Evolutionary conservation across 441 rosid genomes (phyloP).

Genomic region (Rhodomyrtus psidioides): DNA sequence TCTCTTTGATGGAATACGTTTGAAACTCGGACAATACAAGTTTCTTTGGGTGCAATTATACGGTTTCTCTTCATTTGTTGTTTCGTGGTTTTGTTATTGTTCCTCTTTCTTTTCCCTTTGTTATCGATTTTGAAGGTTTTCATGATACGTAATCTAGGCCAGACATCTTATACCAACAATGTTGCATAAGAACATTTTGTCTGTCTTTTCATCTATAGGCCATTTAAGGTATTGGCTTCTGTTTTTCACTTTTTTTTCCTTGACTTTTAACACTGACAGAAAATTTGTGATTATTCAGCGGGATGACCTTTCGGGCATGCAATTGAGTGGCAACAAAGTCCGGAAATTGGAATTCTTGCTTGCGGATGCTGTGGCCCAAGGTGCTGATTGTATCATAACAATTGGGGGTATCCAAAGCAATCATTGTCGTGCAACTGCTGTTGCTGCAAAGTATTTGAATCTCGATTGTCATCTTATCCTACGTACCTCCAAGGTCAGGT

Average conservation of each 20-base stretch:
- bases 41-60: not conserved
- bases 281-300: conserved; percentile 29
- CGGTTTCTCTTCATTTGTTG: not conserved
- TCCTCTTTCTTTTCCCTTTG: not conserved
- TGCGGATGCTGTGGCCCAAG: conserved; percentile 78
- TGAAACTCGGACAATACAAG: not conserved
- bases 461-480: conserved; percentile 73
- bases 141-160: not conserved
- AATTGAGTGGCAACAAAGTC: conserved; percentile 93
- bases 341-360: conserved; percentile 79
- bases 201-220: not conserved
- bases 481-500: conserved; percentile 73
- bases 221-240: not conserved
- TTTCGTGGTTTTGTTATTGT: not conserved
- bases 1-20: not conserved
- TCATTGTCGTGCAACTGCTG: conserved; percentile 94
- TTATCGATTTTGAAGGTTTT: not conserved
- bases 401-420: conserved; percentile 95
- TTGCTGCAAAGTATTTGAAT: conserved; percentile 81
- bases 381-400: conserved; percentile 78
- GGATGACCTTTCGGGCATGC: conserved; percentile 88
- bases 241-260: not conserved
- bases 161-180: not conserved
- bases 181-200: not conserved
- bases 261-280: not conserved